phyloP scores from a whole-genome alignment of 2,329 filamentous ascomycete genomes.

The Pseudocercospora ulei region DNA sequence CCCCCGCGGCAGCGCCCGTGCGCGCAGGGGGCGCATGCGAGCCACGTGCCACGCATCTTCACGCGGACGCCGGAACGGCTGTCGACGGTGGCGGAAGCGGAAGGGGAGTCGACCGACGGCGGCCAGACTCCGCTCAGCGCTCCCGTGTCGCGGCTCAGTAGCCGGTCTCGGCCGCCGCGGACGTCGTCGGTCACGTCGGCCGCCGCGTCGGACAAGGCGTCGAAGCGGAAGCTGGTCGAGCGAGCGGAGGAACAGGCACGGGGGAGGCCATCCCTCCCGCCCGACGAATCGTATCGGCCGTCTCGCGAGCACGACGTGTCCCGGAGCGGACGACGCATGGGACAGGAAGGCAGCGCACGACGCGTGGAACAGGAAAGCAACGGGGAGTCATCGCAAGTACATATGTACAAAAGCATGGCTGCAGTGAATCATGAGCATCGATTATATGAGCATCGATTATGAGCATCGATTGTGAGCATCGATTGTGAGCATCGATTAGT shows the following conservation, averaged over 20 bases:
- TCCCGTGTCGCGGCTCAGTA: conserved; percentile 28
- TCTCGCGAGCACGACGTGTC: too few relatives aligned
- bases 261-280: conserved; percentile 20
- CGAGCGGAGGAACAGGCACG: conserved; percentile 29
- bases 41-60: conserved; percentile 14
- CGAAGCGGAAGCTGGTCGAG: conserved; percentile 30
- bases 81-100: conserved; percentile 31
- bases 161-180: conserved; percentile 20
- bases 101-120: conserved; percentile 16
- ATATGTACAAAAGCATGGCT: too few relatives aligned
- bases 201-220: conserved; percentile 30
- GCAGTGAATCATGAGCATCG: too few relatives aligned
- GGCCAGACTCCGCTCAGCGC: conserved; percentile 13
- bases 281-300: too few relatives aligned
- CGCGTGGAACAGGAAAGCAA: too few relatives aligned
- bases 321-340: too few relatives aligned
- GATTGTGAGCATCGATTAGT: too few relatives aligned
- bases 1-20: conserved; percentile 7
- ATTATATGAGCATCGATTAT: too few relatives aligned
- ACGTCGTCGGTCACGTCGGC: conserved; percentile 23
- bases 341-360: too few relatives aligned
- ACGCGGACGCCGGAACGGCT: conserved; percentile 28
- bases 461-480: too few relatives aligned
- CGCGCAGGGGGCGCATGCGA: neutral
- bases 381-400: too few relatives aligned